Evolutionary conservation across 2,329 filamentous ascomycete genomes (phyloP).

Genomic region (Fusarium sp.): DNA sequence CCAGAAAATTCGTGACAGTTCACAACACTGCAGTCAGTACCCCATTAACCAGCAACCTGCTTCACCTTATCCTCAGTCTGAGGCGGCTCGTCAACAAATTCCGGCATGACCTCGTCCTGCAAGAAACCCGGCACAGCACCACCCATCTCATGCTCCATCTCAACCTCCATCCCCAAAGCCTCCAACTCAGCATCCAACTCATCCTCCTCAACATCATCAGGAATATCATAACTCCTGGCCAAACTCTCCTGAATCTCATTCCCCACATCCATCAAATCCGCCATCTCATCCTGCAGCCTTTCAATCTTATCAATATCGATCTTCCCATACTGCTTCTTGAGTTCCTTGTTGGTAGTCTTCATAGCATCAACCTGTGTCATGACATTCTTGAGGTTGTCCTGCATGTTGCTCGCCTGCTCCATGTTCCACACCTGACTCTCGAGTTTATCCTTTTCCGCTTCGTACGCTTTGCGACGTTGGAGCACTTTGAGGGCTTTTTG

Average conservation of each 20-base stretch:
- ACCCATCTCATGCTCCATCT: conserved; percentile 78
- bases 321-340: conserved; percentile 95
- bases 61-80: conserved; percentile 80
- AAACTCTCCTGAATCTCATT: conserved; percentile 99
- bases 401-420: conserved; percentile 98
- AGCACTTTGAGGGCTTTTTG: conserved; percentile 95
- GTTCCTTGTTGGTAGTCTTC: conserved; percentile 94
- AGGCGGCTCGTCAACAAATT: conserved; percentile 94
- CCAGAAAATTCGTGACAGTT: conserved; percentile 5
- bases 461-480: conserved; percentile 93
- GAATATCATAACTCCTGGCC: conserved; percentile 89
- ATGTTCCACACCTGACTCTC: conserved; percentile 98
- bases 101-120: conserved; percentile 85
- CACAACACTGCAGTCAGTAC: not conserved
- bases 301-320: conserved; percentile 98
- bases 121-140: conserved; percentile 84
- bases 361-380: conserved; percentile 99
- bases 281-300: conserved; percentile 98
- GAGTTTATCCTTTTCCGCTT: conserved; percentile 91
- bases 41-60: conserved; percentile 73
- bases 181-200: conserved; percentile 97
- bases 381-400: conserved; percentile 97
- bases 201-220: conserved; percentile 95
- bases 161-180: conserved; percentile 92
- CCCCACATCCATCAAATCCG: conserved; percentile 94